These are phyloP conservation scores for Crucihimalaya himalaica DNA, from an alignment of 345 rosid species.

Conservation along the genomic window DNA sequence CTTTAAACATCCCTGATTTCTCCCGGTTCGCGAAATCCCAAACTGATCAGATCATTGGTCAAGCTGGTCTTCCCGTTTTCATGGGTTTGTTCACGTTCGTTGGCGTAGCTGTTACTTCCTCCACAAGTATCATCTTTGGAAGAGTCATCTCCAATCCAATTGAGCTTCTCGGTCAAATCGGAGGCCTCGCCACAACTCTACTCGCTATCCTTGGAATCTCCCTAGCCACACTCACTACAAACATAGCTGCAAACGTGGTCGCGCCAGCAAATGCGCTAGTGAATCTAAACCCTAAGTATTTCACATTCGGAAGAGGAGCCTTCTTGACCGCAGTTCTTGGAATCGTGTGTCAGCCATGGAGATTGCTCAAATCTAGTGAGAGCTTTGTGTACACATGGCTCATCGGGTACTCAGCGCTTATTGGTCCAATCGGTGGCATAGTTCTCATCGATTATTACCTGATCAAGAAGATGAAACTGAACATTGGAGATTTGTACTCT, in stretches of 20 bases:
- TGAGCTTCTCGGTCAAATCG: slow-evolving; percentile 69
- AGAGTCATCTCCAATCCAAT: slow-evolving; percentile 78
- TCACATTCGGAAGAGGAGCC: slow-evolving; percentile 90
- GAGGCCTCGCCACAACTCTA: slow-evolving; percentile 60
- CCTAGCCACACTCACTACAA: slow-evolving; percentile 82
- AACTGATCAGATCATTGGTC: slow-evolving; percentile 77
- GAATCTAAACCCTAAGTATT: slow-evolving; percentile 75
- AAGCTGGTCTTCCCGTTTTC: slow-evolving; percentile 79
- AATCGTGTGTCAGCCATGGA: slow-evolving; percentile 88
- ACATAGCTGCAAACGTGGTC: slow-evolving; percentile 90
- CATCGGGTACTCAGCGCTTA: slow-evolving; percentile 81
- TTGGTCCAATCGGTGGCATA: slow-evolving; percentile 89
- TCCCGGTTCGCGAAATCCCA: slow-evolving; percentile 78
- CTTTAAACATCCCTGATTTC: slow-evolving; percentile 91
- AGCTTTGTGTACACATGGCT: slow-evolving; percentile 96
- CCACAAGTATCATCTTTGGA: slow-evolving; percentile 78
- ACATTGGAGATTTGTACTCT: slow-evolving; percentile 59
- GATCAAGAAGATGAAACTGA: slow-evolving; percentile 50
- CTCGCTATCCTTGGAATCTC: slow-evolving; percentile 79
- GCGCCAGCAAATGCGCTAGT: slow-evolving; percentile 94
- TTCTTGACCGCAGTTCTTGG: slow-evolving; percentile 76
- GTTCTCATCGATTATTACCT: slow-evolving; percentile 77
- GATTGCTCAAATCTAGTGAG: slow-evolving; percentile 82
- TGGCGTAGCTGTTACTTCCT: slow-evolving; percentile 79
- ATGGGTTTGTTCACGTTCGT: slow-evolving; percentile 91